Base-by-base conservation (phyloP, 495 filamentous ascomycete species). In the Penicillium macrosclerotiorum region DNA sequence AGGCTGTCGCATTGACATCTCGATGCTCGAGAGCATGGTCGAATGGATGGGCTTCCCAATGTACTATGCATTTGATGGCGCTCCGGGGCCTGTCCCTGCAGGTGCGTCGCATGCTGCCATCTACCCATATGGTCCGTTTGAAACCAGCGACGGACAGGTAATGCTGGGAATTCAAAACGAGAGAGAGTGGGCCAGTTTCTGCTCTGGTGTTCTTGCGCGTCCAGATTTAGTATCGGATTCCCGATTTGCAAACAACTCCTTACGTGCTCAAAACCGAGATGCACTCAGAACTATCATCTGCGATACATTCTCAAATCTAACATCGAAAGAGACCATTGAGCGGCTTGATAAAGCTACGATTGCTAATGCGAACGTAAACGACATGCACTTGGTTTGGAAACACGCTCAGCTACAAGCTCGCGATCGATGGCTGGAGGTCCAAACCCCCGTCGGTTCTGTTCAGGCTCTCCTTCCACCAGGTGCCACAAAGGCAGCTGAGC, bases 11-110 rank as follows among this genome's bases (percentile, higher is more conserved):
- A 65, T 78, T 17, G 75, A 78, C 20, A 73, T 78, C 4, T 76
- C 72, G 25, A 78, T 78, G 75, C 47, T 78, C 13, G 75, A 78
- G 51, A 68, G 69, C 36, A 74, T 78, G 75, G 69, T 69, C 2
- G 75, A 78, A 46, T 78, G 75, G 75, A 78, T 77, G 75, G 58
- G 65, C 1, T 79, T 77, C 35, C 75, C 74, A 0, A 61, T 79
- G 67, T 79, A 79, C 49, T 79, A 79, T 40, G 58, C 71, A 13
- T 74, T 62, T 40, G 52, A 73, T 11, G 61, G 59, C 16, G 63
- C 67, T 2, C 57, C 67, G 0, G 62, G 61, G 0, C 75, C 74
- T 0, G 51, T 55, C 2, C 63, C 67, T 2, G 66, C 67, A 5
- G 74, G 74, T 8, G 74, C 75, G 0, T 70, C 73, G 4, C 75